phyloP scores from a whole-genome alignment of 139 green algal species.

The Raphidocelis subcapitata region DNA sequence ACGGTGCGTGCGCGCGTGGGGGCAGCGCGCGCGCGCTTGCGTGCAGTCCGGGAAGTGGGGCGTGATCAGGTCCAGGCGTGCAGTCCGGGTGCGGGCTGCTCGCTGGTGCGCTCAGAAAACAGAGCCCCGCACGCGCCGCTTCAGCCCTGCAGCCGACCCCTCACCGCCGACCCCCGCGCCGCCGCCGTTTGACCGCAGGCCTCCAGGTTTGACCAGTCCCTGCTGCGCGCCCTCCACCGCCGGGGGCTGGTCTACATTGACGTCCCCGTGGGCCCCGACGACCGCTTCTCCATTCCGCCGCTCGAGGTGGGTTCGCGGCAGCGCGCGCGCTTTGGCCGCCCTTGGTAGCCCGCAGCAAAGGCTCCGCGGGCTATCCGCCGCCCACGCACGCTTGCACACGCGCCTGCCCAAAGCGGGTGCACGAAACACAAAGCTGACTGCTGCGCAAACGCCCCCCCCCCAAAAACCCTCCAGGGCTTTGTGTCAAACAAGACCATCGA shows the following conservation, averaged over 20 bases:
- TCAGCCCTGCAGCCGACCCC: too few species aligned
- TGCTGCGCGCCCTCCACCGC: slow-evolving; percentile 41
- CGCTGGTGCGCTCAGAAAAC: too few species aligned
- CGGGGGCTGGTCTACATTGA: slow-evolving; percentile 85
- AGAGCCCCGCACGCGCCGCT: too few species aligned
- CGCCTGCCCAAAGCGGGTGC: neutral
- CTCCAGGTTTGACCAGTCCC: slow-evolving; percentile 9
- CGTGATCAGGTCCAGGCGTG: too few species aligned
- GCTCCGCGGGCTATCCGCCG: too few species aligned
- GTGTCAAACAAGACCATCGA: slow-evolving; percentile 84
- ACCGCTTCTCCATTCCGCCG: slow-evolving; percentile 85
- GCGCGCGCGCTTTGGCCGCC: too few species aligned
- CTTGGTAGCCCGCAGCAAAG: too few species aligned
- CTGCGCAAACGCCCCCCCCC: neutral
- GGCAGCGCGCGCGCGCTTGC: too few species aligned
- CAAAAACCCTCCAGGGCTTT: slow-evolving; percentile 69
- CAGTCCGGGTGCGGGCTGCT: too few species aligned
- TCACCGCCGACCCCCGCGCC: too few species aligned
- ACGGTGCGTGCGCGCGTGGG: too few species aligned
- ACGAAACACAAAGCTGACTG: neutral
- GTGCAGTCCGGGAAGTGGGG: too few species aligned
- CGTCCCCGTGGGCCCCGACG: slow-evolving; percentile 72
- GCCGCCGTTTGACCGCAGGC: neutral
- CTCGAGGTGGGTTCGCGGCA: slow-evolving; percentile 62
- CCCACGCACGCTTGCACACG: neutral